These are phyloP conservation scores for Syzygium oleosum DNA, from an alignment of 345 rosid genomes.

Conservation along the genomic window DNA sequence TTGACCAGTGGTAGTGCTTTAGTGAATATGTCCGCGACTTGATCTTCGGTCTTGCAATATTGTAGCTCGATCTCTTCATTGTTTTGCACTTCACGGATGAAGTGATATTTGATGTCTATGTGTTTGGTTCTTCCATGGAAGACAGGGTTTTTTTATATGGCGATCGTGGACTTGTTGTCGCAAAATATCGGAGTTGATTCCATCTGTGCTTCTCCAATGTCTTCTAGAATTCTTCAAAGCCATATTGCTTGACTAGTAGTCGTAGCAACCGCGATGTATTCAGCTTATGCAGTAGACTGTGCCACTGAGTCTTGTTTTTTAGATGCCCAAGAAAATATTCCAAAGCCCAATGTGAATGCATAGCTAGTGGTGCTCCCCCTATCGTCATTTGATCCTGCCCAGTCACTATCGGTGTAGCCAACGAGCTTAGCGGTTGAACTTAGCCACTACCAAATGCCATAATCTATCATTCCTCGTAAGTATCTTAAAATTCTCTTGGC, in stretches of 20 bases:
- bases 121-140: not conserved
- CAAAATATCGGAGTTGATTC: not conserved
- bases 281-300: not conserved
- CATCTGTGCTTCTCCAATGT: not conserved
- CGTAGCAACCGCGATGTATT: not conserved
- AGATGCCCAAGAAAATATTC: not conserved
- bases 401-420: accelerated
- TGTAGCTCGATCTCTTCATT: not conserved
- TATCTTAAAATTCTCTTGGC: not conserved
- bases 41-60: not conserved
- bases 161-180: not conserved
- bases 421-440: not conserved
- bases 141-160: not conserved
- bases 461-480: not conserved
- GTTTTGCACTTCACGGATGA: not conserved
- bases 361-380: not conserved
- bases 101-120: not conserved
- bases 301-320: not conserved
- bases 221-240: not conserved
- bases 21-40: too few relatives aligned
- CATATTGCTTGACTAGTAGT: not conserved
- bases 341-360: not conserved
- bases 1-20: not conserved
- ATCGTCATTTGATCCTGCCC: not conserved
- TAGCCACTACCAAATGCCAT: not conserved